phyloP scores from a whole-genome alignment of 139 green algal genomes.

The Volvox africanus region DNA sequence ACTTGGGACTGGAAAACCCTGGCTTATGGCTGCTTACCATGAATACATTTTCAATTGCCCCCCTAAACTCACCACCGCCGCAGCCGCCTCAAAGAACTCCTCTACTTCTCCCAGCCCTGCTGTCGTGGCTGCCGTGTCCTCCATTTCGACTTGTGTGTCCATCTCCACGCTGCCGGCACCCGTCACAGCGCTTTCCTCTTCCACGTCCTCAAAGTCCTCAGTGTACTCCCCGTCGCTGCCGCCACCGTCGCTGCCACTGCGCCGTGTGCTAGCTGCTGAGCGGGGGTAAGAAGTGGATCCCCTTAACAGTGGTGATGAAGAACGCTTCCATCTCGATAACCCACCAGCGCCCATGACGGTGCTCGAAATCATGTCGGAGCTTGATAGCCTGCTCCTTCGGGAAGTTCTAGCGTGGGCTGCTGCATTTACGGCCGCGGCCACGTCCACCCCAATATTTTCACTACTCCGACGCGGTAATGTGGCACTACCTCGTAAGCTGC shows the following conservation, averaged over 20 bases:
- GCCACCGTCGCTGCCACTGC: not conserved
- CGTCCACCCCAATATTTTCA: not conserved
- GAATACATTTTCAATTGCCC: no score
- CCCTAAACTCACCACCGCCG: not conserved
- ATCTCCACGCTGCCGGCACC: not conserved
- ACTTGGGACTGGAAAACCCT: no score
- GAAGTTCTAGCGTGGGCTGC: not conserved
- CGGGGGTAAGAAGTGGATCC: not conserved
- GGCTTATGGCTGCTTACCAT: no score
- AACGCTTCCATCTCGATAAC: not conserved
- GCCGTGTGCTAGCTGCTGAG: not conserved
- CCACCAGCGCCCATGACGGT: not conserved
- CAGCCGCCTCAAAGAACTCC: not conserved
- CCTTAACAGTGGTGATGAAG: not conserved
- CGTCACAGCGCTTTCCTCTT: conserved; percentile 9
- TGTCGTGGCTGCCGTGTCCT: not conserved
- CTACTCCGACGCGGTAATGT: not conserved
- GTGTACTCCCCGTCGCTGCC: not conserved
- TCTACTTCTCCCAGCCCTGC: not conserved
- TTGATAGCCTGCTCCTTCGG: not conserved
- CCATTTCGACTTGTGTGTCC: no score
- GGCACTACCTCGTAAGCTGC: not conserved
- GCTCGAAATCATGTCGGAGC: not conserved
- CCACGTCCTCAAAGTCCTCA: conserved; percentile 10
- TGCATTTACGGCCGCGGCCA: not conserved